Percentiles rank a stretch among this genome's conserved stretches.
These are phyloP conservation scores for Spiromastix sp. DNA, from an alignment of 2,329 filamentous ascomycete species.

Conservation along the genomic window DNA sequence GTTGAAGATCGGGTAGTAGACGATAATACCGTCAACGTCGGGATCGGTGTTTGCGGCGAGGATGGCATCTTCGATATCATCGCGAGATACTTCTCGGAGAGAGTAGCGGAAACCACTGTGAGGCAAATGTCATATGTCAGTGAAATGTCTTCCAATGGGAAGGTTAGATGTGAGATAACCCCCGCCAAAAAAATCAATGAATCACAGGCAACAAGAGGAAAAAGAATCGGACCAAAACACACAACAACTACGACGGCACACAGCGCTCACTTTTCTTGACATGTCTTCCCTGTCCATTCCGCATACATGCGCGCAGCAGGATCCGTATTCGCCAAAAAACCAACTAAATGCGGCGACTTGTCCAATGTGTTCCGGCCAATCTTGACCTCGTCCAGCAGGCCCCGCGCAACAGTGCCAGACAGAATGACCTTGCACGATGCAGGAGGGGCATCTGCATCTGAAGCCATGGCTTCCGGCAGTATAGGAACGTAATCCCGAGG, in stretches of 20 bases:
- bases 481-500: not conserved
- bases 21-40: slow-evolving; percentile 76
- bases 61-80: slow-evolving; percentile 81
- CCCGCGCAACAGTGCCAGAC: slow-evolving; percentile 76
- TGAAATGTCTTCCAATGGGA: not conserved
- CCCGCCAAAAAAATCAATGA: not conserved
- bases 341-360: slow-evolving; percentile 68
- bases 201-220: not conserved
- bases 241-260: slow-evolving; percentile 7
- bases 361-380: slow-evolving; percentile 63
- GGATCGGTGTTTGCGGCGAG: slow-evolving; percentile 72
- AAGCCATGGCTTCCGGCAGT: slow-evolving; percentile 18
- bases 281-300: slow-evolving; percentile 95
- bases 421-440: slow-evolving; percentile 81
- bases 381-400: slow-evolving; percentile 65
- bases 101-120: slow-evolving; percentile 79
- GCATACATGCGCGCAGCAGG: slow-evolving; percentile 88
- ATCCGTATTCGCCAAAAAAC: slow-evolving; percentile 86
- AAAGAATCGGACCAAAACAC: slow-evolving; percentile 2
- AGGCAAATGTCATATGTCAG: not conserved
- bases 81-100: slow-evolving; percentile 72
- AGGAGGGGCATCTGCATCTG: slow-evolving; percentile 18
- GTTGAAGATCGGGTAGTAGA: slow-evolving; percentile 98
- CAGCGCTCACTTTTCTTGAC: slow-evolving; percentile 74
- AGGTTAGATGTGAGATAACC: not conserved